These are phyloP conservation scores for Oidium heveae DNA, from an alignment of 2,329 filamentous ascomycete genomes.

Conservation along the genomic window DNA sequence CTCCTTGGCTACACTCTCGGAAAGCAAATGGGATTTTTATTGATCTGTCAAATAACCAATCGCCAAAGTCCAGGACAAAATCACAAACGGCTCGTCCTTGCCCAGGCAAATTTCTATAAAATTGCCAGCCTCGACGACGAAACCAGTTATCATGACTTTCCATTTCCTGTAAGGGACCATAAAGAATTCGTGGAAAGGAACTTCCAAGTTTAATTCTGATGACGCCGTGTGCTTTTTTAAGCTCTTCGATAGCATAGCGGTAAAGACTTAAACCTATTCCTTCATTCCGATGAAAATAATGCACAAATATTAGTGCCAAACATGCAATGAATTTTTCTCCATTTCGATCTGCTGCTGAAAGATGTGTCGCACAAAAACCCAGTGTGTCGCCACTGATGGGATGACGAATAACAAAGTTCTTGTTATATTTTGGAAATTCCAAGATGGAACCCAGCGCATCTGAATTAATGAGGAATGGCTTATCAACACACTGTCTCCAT, in stretches of 20 bases:
- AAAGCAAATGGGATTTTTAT: slow-evolving; percentile 11
- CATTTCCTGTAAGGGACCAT: slow-evolving; percentile 23
- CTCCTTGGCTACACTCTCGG: slow-evolving; percentile 12
- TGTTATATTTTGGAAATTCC: slow-evolving; percentile 27
- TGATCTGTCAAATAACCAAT: slow-evolving; percentile 15
- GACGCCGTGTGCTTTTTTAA: slow-evolving; percentile 25
- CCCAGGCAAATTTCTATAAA: slow-evolving; percentile 20
- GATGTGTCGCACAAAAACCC: slow-evolving; percentile 35
- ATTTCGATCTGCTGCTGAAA: slow-evolving; percentile 27
- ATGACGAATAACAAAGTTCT: slow-evolving; percentile 30
- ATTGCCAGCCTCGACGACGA: slow-evolving; percentile 25
- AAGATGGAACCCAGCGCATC: slow-evolving; percentile 22
- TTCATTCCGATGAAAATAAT: slow-evolving; percentile 19
- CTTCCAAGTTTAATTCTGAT: slow-evolving; percentile 29
- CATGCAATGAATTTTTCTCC: slow-evolving; percentile 28
- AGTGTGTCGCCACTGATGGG: slow-evolving; percentile 19
- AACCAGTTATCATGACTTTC: slow-evolving; percentile 24
- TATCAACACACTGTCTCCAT: slow-evolving; percentile 9
- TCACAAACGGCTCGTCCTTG: slow-evolving; percentile 25
- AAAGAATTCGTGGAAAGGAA: slow-evolving; percentile 31
- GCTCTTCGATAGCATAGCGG: slow-evolving; percentile 22
- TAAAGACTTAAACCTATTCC: slow-evolving; percentile 30
- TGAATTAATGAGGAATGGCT: slow-evolving; percentile 20
- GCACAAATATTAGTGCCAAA: slow-evolving; percentile 27
- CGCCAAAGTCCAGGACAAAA: slow-evolving; percentile 26